Evolutionary conservation across 345 rosid species (phyloP), one percentile per base, ranked within the genome.

Genomic region (Pseudoturritis turrita): DNA sequence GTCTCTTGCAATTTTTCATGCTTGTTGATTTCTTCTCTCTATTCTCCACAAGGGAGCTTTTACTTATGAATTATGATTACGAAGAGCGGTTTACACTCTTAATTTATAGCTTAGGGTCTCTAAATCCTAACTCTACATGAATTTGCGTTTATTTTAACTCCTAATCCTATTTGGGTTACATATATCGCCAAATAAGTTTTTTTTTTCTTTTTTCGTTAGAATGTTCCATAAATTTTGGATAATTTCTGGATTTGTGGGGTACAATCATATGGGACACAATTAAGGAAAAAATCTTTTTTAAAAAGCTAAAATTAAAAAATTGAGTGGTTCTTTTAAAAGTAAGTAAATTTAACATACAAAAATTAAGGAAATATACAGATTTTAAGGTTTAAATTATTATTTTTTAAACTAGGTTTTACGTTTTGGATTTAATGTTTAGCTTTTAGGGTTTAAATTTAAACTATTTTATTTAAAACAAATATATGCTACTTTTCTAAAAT

Each of bases 121-220:
- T 50, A 12, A 25, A 51, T 51, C 56, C 33, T 40, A 60, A 10
- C 13, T 39, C 19, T 22, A 39, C 47, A n/a, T 39, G 64, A 59
- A n/a, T 4, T 13, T 59, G 13, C 31, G 47, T 58, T 58, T 21
- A 3, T 58, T 59, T 1, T 4, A 14, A 25, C 7, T 39, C 50
- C 36, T 60, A 40, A 26, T 60, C 65, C 49, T 22, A 9, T 58
- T 8, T 52, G 96, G 91, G 7, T 46, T 46, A 46, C 3, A 33
- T n/a, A n/a, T n/a, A n/a, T n/a, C n/a, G n/a, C n/a, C n/a, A n/a
- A n/a, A n/a, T n/a, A n/a, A n/a, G n/a, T n/a, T n/a, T n/a, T n/a
- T n/a, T 10, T 33, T 33, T 33, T 8, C 1, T 35, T 11, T 56
- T 10, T 3, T 11, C 28, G 2, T 35, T 35, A 15, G 26, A 37